These are phyloP conservation scores for Clarireedia homoeocarpa DNA, from an alignment of 2,329 filamentous ascomycete genomes.

Conservation along the genomic window DNA sequence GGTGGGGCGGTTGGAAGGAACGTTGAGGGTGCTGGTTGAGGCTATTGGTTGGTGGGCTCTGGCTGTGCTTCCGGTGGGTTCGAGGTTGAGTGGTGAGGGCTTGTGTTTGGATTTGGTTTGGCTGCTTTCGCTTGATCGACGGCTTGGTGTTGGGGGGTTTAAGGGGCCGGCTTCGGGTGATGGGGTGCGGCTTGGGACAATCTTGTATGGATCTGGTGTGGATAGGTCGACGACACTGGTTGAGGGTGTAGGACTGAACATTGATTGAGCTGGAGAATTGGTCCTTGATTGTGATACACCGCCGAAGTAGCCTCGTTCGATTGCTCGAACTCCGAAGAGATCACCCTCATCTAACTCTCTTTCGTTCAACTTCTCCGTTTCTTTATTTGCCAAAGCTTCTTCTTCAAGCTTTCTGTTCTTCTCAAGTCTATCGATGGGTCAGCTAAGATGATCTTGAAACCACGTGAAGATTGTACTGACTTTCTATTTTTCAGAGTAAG, in stretches of 20 bases:
- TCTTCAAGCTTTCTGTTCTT: conserved; percentile 8
- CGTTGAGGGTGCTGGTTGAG: not conserved
- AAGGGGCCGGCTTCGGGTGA: too few species aligned
- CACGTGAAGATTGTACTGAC: not conserved
- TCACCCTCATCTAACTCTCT: conserved; percentile 9
- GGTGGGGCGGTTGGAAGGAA: not conserved
- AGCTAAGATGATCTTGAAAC: too few species aligned
- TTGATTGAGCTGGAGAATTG: conserved; percentile 8
- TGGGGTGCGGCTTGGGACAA: not conserved
- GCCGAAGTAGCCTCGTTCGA: conserved; percentile 14
- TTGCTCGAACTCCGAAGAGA: conserved; percentile 17
- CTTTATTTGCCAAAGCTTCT: conserved; percentile 1
- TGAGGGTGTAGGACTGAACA: not conserved
- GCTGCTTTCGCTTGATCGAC: not conserved
- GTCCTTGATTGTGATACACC: conserved; percentile 15
- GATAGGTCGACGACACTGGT: not conserved
- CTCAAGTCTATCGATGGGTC: not conserved
- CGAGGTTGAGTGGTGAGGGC: not conserved
- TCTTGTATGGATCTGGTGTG: not conserved
- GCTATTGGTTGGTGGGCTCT: not conserved
- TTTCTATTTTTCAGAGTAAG: conserved; percentile 5
- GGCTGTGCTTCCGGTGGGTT: not conserved
- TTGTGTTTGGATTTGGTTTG: conserved; percentile 2
- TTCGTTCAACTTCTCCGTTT: conserved; percentile 3
- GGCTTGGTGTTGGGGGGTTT: not conserved